Base-by-base conservation (phyloP, 2,329 filamentous ascomycete species). In the Mycocentrospora acerina region DNA sequence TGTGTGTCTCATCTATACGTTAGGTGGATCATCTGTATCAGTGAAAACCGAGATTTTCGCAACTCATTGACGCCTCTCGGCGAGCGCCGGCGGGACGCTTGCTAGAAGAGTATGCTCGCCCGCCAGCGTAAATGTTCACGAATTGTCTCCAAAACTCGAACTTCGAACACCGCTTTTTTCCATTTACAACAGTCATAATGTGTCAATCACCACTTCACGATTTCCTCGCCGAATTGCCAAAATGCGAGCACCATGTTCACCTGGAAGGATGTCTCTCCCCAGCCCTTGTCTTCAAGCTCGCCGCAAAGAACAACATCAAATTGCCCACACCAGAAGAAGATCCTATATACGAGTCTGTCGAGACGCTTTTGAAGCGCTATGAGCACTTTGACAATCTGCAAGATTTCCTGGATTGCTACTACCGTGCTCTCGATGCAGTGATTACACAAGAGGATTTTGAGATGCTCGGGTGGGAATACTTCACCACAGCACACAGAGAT, bases 161-260 rank as follows among this genome's bases (percentile, higher is more conserved):
- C 5, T 5, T 9, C 5, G 5, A 5, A 22, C 19, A 22, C 5
- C 5, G 9, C 19, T 9, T 6, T 22, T 6, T 22, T 9, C 19
- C 19, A 22, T 6, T 9, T n/a, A 29, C 25, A 13, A 24, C 18
- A 29, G 17, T 16, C n/a, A 37, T 9, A 12, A 35, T 37, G 32
- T 42, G 39, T 27, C 45, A 45, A 37, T 28, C 27, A 40, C 19
- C 30, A 33, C 22, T 42, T 14, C 57, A 59, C 42, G 27, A 39
- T 11, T 55, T 60, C 30, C 42, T 57, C 13, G 40, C 44, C 3
- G 45, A 48, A 25, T 77, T 90, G 19, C 86, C 86, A 48, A 90
- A 90, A 72, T 87, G 83, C 68, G 87, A 91, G 64, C 86, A 90
- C 60, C 87, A 90, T 68, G 78, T 90, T 37, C 87, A 91, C 62